Percentiles rank a stretch among this genome's conserved stretches.
Evolutionary conservation across 75 land plant species (phyloP).

Genomic region (Larix kaempferi): DNA sequence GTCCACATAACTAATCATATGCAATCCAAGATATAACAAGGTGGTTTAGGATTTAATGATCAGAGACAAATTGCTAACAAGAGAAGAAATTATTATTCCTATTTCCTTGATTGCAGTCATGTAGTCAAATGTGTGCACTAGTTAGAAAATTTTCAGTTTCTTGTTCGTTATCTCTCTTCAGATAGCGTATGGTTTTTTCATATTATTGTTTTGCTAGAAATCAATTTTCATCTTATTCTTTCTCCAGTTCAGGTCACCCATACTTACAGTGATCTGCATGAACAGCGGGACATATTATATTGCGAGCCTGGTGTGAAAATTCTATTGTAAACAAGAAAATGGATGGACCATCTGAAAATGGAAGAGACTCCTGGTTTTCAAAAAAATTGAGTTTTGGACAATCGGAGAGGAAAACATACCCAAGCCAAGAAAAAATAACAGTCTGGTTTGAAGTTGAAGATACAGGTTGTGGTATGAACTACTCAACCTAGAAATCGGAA

Average conservation of each 20-base stretch:
- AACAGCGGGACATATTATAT: constrained; percentile 65
- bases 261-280: not conserved
- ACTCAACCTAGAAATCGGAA: not conserved
- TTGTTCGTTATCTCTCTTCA: not conserved
- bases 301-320: constrained; percentile 76
- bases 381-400: constrained; percentile 4
- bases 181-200: not conserved
- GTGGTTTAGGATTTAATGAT: too few relatives aligned
- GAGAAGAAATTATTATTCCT: not conserved
- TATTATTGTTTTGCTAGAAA: not conserved
- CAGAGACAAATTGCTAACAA: too few relatives aligned
- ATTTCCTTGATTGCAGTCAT: not conserved
- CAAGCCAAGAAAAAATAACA: constrained; percentile 30
- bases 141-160: not conserved
- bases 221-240: not conserved
- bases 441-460: constrained; percentile 89
- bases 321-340: constrained; percentile 6
- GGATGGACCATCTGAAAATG: constrained; percentile 11
- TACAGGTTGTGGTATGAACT: constrained; percentile 72
- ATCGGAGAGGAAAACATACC: constrained; percentile 11
- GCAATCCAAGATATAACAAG: too few relatives aligned
- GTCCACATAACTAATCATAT: too few relatives aligned
- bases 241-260: not conserved
- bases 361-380: constrained; percentile 10
- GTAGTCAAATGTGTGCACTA: not conserved